Evolutionary conservation across 768 basidiomycete genomes (phyloP).

Genomic region (Chalciporus pseudorubinellus): DNA sequence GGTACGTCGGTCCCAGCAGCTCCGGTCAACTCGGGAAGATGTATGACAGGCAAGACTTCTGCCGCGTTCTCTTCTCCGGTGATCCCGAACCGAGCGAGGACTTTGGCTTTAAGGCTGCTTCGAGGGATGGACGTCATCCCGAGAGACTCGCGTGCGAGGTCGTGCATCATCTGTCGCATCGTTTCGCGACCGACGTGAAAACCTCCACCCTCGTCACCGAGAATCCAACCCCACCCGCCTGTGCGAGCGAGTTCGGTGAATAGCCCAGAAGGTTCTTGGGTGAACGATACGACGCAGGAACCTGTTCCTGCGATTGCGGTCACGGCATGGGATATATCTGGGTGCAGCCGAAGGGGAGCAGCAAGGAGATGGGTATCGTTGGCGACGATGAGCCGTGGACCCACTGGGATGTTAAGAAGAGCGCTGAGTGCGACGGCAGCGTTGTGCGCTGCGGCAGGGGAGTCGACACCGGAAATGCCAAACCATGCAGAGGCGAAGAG

Average conservation of each 20-base stretch:
- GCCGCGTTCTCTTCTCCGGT: conserved; percentile 41
- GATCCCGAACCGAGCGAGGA: conserved; percentile 59
- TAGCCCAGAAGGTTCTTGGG: conserved; percentile 35
- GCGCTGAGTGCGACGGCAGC: conserved; percentile 53
- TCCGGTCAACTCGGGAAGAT: conserved; percentile 55
- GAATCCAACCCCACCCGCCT: conserved; percentile 83
- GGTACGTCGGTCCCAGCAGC: conserved; percentile 20
- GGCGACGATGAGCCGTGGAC: conserved; percentile 56
- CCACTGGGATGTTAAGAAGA: conserved; percentile 57
- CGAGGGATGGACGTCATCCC: conserved; percentile 16
- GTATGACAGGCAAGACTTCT: conserved; percentile 64
- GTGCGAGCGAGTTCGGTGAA: conserved; percentile 64
- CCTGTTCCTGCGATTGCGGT: conserved; percentile 83
- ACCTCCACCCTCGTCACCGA: conserved; percentile 83
- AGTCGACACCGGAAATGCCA: conserved; percentile 81
- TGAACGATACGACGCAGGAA: conserved; percentile 69
- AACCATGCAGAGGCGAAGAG: conserved; percentile 75
- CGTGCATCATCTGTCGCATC: conserved; percentile 60
- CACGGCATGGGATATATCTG: conserved; percentile 60
- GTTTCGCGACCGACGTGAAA: conserved; percentile 78
- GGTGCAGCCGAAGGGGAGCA: conserved; percentile 64
- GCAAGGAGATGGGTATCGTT: conserved; percentile 88
- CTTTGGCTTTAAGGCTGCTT: conserved; percentile 41
- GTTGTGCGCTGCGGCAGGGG: conserved; percentile 55
- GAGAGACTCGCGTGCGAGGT: conserved; percentile 50